phyloP scores from a whole-genome alignment of 2,329 filamentous ascomycete species.

The Graphiopsis chlorocephala region DNA sequence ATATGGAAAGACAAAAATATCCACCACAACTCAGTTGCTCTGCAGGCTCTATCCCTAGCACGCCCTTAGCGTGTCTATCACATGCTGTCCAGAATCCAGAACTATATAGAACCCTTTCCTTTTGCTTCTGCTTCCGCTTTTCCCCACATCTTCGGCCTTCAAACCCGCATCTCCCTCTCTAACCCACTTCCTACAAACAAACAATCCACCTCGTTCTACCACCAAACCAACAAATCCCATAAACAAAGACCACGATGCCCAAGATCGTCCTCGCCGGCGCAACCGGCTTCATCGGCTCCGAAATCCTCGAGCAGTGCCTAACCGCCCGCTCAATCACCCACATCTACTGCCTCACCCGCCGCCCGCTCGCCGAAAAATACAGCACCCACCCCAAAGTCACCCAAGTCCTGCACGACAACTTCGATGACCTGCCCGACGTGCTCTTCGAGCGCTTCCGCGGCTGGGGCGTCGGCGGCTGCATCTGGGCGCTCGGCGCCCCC shows the following conservation, averaged over 20 bases:
- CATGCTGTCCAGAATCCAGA: background rate
- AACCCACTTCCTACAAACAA: background rate
- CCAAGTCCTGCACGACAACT: constrained; percentile 47
- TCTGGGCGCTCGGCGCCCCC: constrained; percentile 40
- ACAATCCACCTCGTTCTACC: background rate
- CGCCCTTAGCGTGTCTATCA: background rate
- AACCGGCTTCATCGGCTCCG: constrained; percentile 57
- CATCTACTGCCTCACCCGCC: constrained; percentile 35
- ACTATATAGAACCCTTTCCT: background rate
- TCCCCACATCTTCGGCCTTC: background rate
- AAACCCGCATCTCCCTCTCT: background rate
- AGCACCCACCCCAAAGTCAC: constrained; percentile 34
- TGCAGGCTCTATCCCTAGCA: background rate
- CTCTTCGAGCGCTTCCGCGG: constrained; percentile 39
- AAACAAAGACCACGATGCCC: constrained; percentile 40
- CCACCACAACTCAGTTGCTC: background rate
- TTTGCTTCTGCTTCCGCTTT: background rate
- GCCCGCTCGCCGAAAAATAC: constrained; percentile 27
- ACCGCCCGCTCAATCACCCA: constrained; percentile 48
- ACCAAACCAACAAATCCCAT: background rate
- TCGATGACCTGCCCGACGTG: constrained; percentile 49
- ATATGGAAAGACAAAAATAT: background rate
- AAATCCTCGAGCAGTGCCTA: constrained; percentile 54
- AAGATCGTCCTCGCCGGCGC: constrained; percentile 59
- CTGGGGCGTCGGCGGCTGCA: constrained; percentile 45